These are phyloP conservation scores for Aureobasidium sp. DNA, from an alignment of 2,329 filamentous ascomycete species.

Conservation along the genomic window DNA sequence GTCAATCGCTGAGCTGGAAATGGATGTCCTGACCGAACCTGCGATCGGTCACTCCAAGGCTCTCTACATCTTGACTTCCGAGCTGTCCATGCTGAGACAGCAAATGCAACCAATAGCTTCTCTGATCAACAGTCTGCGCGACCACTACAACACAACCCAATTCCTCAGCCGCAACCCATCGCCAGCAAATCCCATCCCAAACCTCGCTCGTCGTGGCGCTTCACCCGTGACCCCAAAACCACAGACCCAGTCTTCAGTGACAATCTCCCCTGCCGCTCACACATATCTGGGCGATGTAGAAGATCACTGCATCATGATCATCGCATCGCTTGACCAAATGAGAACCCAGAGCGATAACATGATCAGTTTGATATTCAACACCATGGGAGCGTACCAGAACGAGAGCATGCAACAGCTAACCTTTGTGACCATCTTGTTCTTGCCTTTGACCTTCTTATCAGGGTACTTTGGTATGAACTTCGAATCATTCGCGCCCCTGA, in stretches of 20 bases:
- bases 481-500: constrained; percentile 22
- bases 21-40: constrained; percentile 76
- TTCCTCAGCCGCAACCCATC: neutral
- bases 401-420: constrained; percentile 87
- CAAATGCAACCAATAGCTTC: constrained; percentile 76
- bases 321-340: constrained; percentile 71
- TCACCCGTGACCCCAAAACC: neutral
- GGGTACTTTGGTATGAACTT: constrained; percentile 62
- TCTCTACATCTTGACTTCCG: constrained; percentile 66
- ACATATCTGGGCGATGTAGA: constrained; percentile 85
- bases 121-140: constrained; percentile 74
- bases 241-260: constrained; percentile 48
- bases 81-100: constrained; percentile 72
- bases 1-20: constrained; percentile 75
- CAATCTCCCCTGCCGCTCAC: constrained; percentile 70
- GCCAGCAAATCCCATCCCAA: constrained; percentile 28
- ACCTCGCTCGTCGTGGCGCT: constrained; percentile 17
- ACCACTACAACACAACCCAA: constrained; percentile 47
- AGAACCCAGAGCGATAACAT: constrained; percentile 66
- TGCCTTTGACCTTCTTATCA: constrained; percentile 82
- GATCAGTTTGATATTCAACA: constrained; percentile 91
- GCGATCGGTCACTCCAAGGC: constrained; percentile 69
- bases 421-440: constrained; percentile 78
- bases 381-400: constrained; percentile 80
- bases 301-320: constrained; percentile 79